These are phyloP conservation scores for Aureobasidium namibiae DNA, from an alignment of 2,329 filamentous ascomycete species.

Conservation along the genomic window DNA sequence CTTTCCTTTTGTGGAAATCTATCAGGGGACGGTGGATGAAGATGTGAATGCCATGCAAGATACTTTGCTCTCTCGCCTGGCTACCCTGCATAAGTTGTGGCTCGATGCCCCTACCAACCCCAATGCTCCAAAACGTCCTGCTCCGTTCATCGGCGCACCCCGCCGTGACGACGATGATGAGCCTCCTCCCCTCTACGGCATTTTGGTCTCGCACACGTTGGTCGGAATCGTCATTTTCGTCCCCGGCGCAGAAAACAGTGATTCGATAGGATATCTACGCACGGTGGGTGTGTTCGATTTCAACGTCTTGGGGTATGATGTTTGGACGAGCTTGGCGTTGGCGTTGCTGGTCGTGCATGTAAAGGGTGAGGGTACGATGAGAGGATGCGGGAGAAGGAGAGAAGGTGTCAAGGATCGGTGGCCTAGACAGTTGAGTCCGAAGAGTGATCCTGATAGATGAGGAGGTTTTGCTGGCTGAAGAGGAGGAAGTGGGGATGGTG, in stretches of 20 bases:
- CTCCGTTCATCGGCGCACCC: not conserved
- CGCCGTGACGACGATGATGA: constrained; percentile 14
- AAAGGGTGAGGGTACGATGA: constrained; percentile 40
- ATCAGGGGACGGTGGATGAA: constrained; percentile 33
- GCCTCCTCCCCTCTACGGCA: constrained; percentile 45
- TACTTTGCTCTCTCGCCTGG: not conserved
- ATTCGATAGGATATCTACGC: constrained; percentile 23
- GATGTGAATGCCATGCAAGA: constrained; percentile 32
- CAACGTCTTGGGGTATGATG: constrained; percentile 44
- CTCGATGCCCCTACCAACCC: constrained; percentile 13
- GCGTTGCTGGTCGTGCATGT: constrained; percentile 48
- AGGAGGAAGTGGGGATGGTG: not conserved
- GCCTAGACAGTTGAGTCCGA: not conserved
- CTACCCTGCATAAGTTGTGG: not conserved
- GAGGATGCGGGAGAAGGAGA: constrained; percentile 25
- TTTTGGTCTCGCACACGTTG: constrained; percentile 46
- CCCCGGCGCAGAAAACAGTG: constrained; percentile 25
- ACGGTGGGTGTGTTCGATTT: constrained; percentile 48
- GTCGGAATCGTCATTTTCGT: constrained; percentile 46
- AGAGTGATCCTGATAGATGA: not conserved
- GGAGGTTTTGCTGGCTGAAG: not conserved
- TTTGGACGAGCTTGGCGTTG: constrained; percentile 52
- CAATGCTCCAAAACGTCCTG: constrained; percentile 15
- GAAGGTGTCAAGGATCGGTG: not conserved
- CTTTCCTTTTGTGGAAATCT: constrained; percentile 40